phyloP scores from a whole-genome alignment of 2,329 filamentous ascomycete species.

The Setomelanomma holmii region DNA sequence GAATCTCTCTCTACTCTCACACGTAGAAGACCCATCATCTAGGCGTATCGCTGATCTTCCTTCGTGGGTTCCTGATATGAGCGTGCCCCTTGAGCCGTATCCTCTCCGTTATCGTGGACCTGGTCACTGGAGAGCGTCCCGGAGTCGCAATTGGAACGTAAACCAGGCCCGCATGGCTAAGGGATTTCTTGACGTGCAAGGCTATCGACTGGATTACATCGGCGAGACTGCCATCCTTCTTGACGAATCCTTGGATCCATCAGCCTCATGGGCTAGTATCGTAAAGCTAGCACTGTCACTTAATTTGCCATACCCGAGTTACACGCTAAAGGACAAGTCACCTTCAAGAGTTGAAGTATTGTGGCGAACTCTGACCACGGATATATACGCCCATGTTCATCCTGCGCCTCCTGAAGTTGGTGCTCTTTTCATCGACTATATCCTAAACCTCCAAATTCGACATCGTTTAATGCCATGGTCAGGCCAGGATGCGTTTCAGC shows the following conservation, averaged over 20 bases:
- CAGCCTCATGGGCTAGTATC: constrained; percentile 28
- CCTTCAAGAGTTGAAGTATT: constrained; percentile 31
- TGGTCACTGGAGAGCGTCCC: constrained; percentile 22
- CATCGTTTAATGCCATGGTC: constrained; percentile 38
- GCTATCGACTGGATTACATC: constrained; percentile 22
- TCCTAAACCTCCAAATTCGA: constrained; percentile 35
- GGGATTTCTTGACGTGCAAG: constrained; percentile 28
- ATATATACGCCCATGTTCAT: constrained; percentile 28
- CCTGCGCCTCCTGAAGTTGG: constrained; percentile 25
- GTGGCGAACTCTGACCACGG: constrained; percentile 32
- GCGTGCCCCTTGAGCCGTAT: constrained; percentile 29
- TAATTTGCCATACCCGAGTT: constrained; percentile 22
- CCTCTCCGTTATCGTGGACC: constrained; percentile 30
- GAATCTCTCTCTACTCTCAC: constrained; percentile 30
- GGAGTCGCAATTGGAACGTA: constrained; percentile 15
- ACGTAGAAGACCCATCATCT: constrained; percentile 29
- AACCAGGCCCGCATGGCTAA: constrained; percentile 16
- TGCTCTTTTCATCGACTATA: constrained; percentile 34
- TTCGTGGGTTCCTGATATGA: constrained; percentile 38
- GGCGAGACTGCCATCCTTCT: constrained; percentile 19
- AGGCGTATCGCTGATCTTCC: constrained; percentile 23
- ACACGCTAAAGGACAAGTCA: neutral
- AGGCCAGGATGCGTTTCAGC: constrained; percentile 32
- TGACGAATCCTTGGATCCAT: constrained; percentile 23
- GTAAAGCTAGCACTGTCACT: constrained; percentile 29